These are phyloP conservation scores for Amanita polypyramis DNA, from an alignment of 768 basidiomycete species.

Conservation along the genomic window DNA sequence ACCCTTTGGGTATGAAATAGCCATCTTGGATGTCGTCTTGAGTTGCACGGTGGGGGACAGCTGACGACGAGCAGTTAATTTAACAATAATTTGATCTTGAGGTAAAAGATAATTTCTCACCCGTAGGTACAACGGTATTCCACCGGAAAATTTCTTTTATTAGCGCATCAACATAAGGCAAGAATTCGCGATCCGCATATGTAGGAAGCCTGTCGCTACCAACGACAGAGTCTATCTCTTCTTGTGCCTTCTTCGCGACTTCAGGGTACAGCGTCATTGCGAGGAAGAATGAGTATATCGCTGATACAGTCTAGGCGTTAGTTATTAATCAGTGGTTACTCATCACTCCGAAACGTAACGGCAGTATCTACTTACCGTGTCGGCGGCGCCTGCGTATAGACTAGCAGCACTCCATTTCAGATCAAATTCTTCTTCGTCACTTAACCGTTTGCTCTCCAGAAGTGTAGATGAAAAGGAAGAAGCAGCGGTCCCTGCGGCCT, in stretches of 20 bases:
- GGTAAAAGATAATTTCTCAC: constrained; percentile 15
- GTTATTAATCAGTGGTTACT: constrained; percentile 6
- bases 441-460: constrained; percentile 40
- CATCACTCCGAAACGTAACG: not conserved
- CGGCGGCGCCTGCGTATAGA: constrained; percentile 49
- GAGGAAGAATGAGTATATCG: constrained; percentile 50
- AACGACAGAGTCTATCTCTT: constrained; percentile 49
- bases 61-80: constrained; percentile 18
- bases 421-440: constrained; percentile 45
- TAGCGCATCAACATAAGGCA: constrained; percentile 55
- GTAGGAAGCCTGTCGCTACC: constrained; percentile 52
- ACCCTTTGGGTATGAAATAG: constrained; percentile 50
- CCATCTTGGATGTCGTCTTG: constrained; percentile 55
- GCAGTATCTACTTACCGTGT: constrained; percentile 28
- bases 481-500: constrained; percentile 51
- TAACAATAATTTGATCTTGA: not conserved
- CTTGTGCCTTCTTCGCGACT: constrained; percentile 46
- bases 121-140: constrained; percentile 35
- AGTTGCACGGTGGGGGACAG: constrained; percentile 43
- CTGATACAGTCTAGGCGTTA: constrained; percentile 44
- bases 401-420: constrained; percentile 61
- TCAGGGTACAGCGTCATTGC: constrained; percentile 50
- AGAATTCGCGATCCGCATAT: constrained; percentile 42
- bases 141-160: constrained; percentile 47
- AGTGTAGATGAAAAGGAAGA: constrained; percentile 49